Base-by-base conservation (phyloP, 2,329 filamentous ascomycete species). In the Capronia epimyces region DNA sequence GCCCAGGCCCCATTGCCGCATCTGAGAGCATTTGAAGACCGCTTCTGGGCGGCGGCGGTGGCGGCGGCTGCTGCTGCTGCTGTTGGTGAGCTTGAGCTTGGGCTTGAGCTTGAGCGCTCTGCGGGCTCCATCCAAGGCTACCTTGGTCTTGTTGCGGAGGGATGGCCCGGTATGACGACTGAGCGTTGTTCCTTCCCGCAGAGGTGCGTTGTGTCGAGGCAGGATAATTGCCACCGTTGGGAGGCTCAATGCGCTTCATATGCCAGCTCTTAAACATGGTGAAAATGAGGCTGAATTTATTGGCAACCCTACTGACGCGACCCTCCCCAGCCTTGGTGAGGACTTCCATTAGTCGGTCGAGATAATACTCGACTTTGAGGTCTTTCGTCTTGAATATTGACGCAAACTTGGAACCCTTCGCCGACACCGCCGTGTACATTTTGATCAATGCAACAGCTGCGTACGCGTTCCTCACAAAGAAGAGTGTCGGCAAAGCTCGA, bases 211-310 rank as follows among this genome's bases (percentile, higher is more conserved):
- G 54, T 34, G 52, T 46, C 7, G 54, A 55, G 10, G 50, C 42
- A 5, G 51, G 57, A 6, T 49, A 45, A 32, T 46, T 50, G 18
- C 46, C 55, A 16, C 49, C 49, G 31, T 53, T 55, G 36, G 47
- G 27, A 18, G 57, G 51, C 29, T 62, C 59, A 13, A 55, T 60
- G 12, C 62, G 78, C 55, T 70, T 73, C 53, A 64, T 66, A 64
- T 86, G 87, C 84, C 85, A 88, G 21, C 75, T 78, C 36, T 80
- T 79, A 21, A 90, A 69, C 81, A 89, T 84, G 43, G 77, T 72
- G 8, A 89, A 69, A 4, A 89, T 82, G 52, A 87, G 75, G 2
- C 85, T 72, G 56, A 89, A 89, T 66, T 87, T 89, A 43, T 76
- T 74, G 0, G 84, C 80, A 0, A 83, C 81, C 1, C 83, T 75